Percentiles rank a stretch among this genome's conserved stretches.
These are phyloP conservation scores for Alternaria incomplexa DNA, from an alignment of 2,329 filamentous ascomycete species.

Conservation along the genomic window DNA sequence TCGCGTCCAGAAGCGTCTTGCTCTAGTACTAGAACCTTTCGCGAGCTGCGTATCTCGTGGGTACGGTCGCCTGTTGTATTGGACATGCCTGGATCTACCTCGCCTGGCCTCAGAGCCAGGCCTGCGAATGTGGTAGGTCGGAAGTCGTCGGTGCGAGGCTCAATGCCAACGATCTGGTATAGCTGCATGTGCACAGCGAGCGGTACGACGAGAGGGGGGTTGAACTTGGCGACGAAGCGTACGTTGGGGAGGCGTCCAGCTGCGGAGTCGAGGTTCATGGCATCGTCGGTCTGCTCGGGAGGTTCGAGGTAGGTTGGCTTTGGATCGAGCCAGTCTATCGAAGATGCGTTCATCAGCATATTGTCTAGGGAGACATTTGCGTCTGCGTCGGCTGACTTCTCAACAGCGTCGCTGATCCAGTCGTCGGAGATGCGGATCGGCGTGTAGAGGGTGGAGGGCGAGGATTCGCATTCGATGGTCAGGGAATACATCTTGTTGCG, in stretches of 20 bases:
- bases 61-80: constrained; percentile 34
- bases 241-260: constrained; percentile 69
- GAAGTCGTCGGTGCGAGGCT: constrained; percentile 61
- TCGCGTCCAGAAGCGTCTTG: constrained; percentile 27
- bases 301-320: constrained; percentile 61
- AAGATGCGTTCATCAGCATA: constrained; percentile 53
- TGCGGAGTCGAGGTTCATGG: constrained; percentile 62
- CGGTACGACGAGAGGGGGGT: constrained; percentile 75
- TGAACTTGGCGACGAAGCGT: constrained; percentile 75
- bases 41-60: constrained; percentile 60
- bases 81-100: constrained; percentile 62
- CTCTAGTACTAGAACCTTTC: constrained; percentile 52
- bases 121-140: constrained; percentile 54
- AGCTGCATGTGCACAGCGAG: constrained; percentile 68
- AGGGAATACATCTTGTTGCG: constrained; percentile 68
- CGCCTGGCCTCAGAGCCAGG: constrained; percentile 58
- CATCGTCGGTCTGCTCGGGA: constrained; percentile 47
- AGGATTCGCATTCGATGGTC: constrained; percentile 67
- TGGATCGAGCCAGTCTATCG: constrained; percentile 75
- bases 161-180: constrained; percentile 63
- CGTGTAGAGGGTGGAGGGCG: constrained; percentile 56
- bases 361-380: constrained; percentile 43
- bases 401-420: constrained; percentile 74
- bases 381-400: constrained; percentile 58
- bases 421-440: constrained; percentile 73